These are phyloP conservation scores for Scheffersomyces amazonensis DNA, from an alignment of 805 yeast species.

Conservation along the genomic window DNA sequence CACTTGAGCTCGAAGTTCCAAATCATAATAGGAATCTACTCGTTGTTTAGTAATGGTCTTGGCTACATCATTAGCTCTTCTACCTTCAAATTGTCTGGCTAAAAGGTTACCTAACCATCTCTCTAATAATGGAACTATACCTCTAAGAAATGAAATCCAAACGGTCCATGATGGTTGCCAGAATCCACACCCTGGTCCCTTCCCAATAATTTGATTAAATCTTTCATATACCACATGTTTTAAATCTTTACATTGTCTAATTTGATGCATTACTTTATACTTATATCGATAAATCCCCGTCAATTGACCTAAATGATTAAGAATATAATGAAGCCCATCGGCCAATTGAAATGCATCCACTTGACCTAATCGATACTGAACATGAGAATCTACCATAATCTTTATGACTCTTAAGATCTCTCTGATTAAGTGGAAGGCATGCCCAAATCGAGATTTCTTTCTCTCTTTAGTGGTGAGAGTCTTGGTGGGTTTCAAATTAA, in stretches of 20 bases:
- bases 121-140: conserved; percentile 86
- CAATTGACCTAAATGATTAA: conserved; percentile 91
- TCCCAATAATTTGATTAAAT: conserved; percentile 84
- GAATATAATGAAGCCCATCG: conserved; percentile 86
- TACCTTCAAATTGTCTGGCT: conserved; percentile 93
- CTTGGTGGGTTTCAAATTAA: conserved; percentile 93
- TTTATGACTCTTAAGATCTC: conserved; percentile 85
- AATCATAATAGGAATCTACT: conserved; percentile 89
- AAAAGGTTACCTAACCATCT: conserved; percentile 92
- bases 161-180: conserved; percentile 99
- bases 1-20: conserved; percentile 90
- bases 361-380: conserved; percentile 84
- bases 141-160: conserved; percentile 90
- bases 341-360: conserved; percentile 93
- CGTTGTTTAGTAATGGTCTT: conserved; percentile 95
- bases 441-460: conserved; percentile 92
- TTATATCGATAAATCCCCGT: conserved; percentile 97
- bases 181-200: conserved; percentile 98
- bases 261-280: conserved; percentile 97
- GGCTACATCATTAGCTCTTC: conserved; percentile 86
- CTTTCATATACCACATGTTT: conserved; percentile 87
- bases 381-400: conserved; percentile 88
- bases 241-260: conserved; percentile 90
- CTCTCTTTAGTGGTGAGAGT: conserved; percentile 95
- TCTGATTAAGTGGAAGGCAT: conserved; percentile 90